Conservation (phyloP, 2,329 filamentous ascomycete genomes). For the Phoma sp. region DNA sequence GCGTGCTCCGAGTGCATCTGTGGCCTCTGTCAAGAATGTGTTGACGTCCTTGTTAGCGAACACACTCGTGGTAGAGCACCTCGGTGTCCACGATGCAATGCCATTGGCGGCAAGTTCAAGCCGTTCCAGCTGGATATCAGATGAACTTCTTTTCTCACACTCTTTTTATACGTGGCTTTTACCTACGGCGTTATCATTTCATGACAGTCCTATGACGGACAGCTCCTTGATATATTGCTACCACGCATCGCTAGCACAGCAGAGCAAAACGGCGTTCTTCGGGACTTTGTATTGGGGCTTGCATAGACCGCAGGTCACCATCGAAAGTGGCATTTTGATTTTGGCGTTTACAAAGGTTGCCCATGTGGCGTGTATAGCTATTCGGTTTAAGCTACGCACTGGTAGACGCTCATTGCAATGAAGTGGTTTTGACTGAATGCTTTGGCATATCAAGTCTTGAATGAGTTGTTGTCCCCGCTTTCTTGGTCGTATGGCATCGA, state of each 20-base stretch:
- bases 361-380: constrained; percentile 11
- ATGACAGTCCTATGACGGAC: constrained; percentile 7
- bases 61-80: constrained; percentile 73
- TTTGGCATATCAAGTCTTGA: constrained; percentile 2
- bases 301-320: constrained; percentile 26
- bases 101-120: constrained; percentile 81
- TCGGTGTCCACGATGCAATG: constrained; percentile 79
- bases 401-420: constrained; percentile 17
- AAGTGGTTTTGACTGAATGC: constrained; percentile 10
- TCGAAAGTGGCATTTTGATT: constrained; percentile 7
- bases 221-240: constrained; percentile 13
- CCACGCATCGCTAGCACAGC: constrained; percentile 25
- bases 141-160: constrained; percentile 53
- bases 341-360: constrained; percentile 1
- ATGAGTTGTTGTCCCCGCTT: too few species aligned
- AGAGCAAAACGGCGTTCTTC: constrained; percentile 28
- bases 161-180: constrained; percentile 4
- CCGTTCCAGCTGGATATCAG: constrained; percentile 84
- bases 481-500: too few species aligned
- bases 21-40: constrained; percentile 87
- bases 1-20: constrained; percentile 97
- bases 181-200: constrained; percentile 23
- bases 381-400: constrained; percentile 14
- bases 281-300: constrained; percentile 10
- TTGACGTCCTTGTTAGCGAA: constrained; percentile 79